A percentile compares a stretch with the other conserved stretches of the same genome.
phyloP scores from a whole-genome alignment of 345 rosid species.

The Bruguiera gymnorhiza region DNA sequence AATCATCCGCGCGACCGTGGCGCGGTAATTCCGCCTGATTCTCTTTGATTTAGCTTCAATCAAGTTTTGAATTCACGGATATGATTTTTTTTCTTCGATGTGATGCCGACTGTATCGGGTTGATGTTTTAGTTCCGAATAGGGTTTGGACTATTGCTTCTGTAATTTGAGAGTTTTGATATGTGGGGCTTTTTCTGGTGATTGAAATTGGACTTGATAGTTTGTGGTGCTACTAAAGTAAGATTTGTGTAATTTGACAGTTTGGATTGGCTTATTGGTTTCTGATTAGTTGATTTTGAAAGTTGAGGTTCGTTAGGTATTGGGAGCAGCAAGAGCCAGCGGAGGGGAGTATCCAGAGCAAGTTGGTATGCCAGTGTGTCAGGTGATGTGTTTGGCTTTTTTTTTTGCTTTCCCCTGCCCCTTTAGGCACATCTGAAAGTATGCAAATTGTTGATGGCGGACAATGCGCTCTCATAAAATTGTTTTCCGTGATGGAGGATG shows the following conservation, averaged over 20 bases:
- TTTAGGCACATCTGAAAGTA: slow-evolving; percentile 3
- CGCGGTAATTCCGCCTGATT: slow-evolving; percentile 42
- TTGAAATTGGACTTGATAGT: background rate
- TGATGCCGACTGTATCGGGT: background rate
- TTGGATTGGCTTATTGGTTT: too few relatives aligned
- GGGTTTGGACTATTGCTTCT: background rate
- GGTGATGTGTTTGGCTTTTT: slow-evolving; percentile 37
- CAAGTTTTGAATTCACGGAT: background rate
- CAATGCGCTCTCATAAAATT: slow-evolving; percentile 23
- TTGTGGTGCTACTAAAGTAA: slow-evolving; percentile 3
- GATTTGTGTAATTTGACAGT: slow-evolving; percentile 14
- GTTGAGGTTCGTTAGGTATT: slow-evolving; percentile 53
- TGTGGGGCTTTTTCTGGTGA: background rate
- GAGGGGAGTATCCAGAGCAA: slow-evolving; percentile 71
- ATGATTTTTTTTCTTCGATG: background rate
- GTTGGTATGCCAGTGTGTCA: slow-evolving; percentile 74
- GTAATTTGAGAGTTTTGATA: background rate
- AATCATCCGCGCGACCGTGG: slow-evolving; percentile 85
- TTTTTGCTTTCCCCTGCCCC: background rate
- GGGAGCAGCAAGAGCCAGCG: slow-evolving; percentile 51
- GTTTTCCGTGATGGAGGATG: background rate
- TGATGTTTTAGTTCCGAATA: slow-evolving; percentile 10
- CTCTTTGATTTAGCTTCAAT: background rate
- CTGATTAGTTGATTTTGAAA: slow-evolving; percentile 19
- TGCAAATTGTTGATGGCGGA: background rate